phyloP scores from a whole-genome alignment of 1,284 basidiomycete genomes.

The Meripilus lineatus region DNA sequence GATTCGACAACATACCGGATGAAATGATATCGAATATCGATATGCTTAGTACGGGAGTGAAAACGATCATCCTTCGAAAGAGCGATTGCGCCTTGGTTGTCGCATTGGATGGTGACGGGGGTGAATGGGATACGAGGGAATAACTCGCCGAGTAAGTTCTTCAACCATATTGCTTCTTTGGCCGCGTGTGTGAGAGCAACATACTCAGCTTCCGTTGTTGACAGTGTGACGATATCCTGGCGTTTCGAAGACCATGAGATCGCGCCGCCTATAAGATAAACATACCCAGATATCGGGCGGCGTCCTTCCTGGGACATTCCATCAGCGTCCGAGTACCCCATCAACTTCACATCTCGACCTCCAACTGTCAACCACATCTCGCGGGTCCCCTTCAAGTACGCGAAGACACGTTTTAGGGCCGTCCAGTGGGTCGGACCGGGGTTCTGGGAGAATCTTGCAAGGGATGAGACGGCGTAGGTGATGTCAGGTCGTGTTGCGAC shows the following conservation, averaged over 20 bases:
- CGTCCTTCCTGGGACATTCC: slow-evolving; percentile 19
- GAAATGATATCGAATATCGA: slow-evolving; percentile 30
- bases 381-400: slow-evolving; percentile 36
- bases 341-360: slow-evolving; percentile 17
- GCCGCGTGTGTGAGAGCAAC: slow-evolving; percentile 26
- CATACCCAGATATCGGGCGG: slow-evolving; percentile 27
- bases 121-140: neutral
- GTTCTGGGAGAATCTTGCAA: slow-evolving; percentile 29
- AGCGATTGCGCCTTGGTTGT: slow-evolving; percentile 29
- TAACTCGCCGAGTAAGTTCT: slow-evolving; percentile 15
- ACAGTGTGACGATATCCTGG: slow-evolving; percentile 30
- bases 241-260: slow-evolving; percentile 32
- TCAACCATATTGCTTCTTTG: slow-evolving; percentile 23
- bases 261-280: slow-evolving; percentile 29
- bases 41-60: slow-evolving; percentile 30
- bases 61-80: slow-evolving; percentile 24
- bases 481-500: slow-evolving; percentile 33
- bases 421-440: slow-evolving; percentile 28
- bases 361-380: slow-evolving; percentile 26
- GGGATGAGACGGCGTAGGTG: slow-evolving; percentile 28
- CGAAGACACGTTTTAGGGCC: slow-evolving; percentile 30
- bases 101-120: slow-evolving; percentile 19
- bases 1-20: slow-evolving; percentile 11
- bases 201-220: slow-evolving; percentile 32
- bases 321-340: slow-evolving; percentile 37